Conservation (phyloP, 495 filamentous ascomycete genomes). For the Pseudevernia furfuracea region DNA sequence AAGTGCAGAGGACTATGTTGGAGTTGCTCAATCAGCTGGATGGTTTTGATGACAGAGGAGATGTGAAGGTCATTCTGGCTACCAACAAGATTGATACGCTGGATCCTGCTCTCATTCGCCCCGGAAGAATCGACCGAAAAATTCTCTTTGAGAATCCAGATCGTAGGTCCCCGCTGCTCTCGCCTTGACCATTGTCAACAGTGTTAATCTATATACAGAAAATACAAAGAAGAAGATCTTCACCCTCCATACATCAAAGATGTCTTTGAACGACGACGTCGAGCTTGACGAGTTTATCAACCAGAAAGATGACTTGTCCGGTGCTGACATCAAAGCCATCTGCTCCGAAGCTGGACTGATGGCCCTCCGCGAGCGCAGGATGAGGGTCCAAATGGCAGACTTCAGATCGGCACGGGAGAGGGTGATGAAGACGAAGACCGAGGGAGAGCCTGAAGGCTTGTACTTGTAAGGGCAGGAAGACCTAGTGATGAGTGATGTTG, state of each 20-base stretch:
- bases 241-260: slow-evolving; percentile 97
- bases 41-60: slow-evolving; percentile 96
- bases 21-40: slow-evolving; percentile 98
- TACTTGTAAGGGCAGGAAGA: slow-evolving; percentile 64
- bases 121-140: slow-evolving; percentile 97
- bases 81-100: slow-evolving; percentile 99
- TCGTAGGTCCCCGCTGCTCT: slow-evolving; percentile 46
- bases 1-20: slow-evolving; percentile 98
- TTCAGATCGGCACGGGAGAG: slow-evolving; percentile 88
- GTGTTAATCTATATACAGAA: slow-evolving; percentile 48
- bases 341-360: slow-evolving; percentile 95
- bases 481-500: neutral
- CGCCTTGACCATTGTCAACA: neutral
- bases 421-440: slow-evolving; percentile 97
- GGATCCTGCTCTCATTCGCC: slow-evolving; percentile 91
- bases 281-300: slow-evolving; percentile 97
- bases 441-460: slow-evolving; percentile 95
- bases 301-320: slow-evolving; percentile 96
- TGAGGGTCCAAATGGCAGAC: slow-evolving; percentile 98
- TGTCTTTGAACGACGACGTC: slow-evolving; percentile 90
- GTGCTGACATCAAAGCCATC: slow-evolving; percentile 98
- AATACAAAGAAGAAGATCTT: slow-evolving; percentile 99
- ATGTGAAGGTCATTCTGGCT: slow-evolving; percentile 99
- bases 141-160: slow-evolving; percentile 99
- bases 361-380: slow-evolving; percentile 88